These are phyloP conservation scores for Nannochloropsis oceanica DNA, from an alignment of 108 stramenopile genomes.

Conservation along the genomic window DNA sequence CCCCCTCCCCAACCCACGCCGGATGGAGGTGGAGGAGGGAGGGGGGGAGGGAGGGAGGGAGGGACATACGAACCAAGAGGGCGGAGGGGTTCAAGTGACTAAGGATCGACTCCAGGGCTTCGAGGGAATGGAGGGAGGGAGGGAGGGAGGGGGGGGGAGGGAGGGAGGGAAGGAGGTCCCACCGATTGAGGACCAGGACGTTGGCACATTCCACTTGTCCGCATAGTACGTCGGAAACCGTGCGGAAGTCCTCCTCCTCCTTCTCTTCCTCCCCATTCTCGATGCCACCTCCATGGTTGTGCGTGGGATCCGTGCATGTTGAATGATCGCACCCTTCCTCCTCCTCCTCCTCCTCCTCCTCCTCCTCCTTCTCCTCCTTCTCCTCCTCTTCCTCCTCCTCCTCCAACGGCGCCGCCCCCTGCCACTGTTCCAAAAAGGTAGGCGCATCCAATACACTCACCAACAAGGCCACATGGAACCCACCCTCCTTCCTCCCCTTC, in stretches of 20 bases:
- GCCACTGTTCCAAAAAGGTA: neutral
- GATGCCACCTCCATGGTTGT: too few species aligned
- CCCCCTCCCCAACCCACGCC: too few species aligned
- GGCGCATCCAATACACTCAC: neutral
- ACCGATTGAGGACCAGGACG: neutral
- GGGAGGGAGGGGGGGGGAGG: neutral
- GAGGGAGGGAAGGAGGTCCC: neutral
- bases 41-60: neutral
- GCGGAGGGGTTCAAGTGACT: neutral
- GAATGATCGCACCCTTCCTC: too few species aligned
- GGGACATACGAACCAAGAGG: neutral
- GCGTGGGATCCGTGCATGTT: too few species aligned
- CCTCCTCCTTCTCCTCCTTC: neutral
- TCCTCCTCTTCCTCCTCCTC: neutral
- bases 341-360: neutral
- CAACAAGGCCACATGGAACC: neutral
- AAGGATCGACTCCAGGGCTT: too few species aligned
- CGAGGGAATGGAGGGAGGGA: neutral
- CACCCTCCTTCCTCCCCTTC: too few species aligned
- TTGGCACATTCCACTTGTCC: neutral
- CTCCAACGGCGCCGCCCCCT: neutral
- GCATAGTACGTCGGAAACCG: neutral
- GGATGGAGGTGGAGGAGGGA: too few species aligned
- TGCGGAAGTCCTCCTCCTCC: neutral
- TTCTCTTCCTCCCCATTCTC: too few species aligned